phyloP scores from a whole-genome alignment of 1,284 basidiomycete genomes.

The Heliocybe sulcata region DNA sequence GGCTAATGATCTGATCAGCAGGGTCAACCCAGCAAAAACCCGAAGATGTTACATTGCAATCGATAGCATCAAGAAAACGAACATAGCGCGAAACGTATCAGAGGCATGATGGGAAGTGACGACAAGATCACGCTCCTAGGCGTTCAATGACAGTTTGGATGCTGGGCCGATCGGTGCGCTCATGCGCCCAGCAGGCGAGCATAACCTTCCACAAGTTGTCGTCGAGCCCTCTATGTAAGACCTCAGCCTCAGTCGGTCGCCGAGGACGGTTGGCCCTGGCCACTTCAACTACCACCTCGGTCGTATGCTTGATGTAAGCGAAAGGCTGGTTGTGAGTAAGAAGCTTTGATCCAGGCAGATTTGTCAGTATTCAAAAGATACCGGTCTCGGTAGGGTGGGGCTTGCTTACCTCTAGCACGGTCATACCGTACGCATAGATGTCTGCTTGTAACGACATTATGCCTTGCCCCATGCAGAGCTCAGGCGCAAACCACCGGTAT shows the following conservation, averaged over 20 bases:
- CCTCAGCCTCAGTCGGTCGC: slow-evolving; percentile 27
- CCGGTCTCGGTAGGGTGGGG: background rate
- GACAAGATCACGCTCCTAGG: background rate
- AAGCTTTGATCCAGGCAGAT: slow-evolving; percentile 23
- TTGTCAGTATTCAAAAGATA: background rate
- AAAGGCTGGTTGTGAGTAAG: slow-evolving; percentile 45
- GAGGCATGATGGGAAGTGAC: too few relatives aligned
- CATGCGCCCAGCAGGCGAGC: slow-evolving; percentile 33
- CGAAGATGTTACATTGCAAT: too few relatives aligned
- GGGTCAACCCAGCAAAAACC: too few relatives aligned
- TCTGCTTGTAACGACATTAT: slow-evolving; percentile 40
- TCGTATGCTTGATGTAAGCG: slow-evolving; percentile 35
- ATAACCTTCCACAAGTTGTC: slow-evolving; percentile 40
- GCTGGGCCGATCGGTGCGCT: slow-evolving; percentile 27
- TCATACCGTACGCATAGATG: slow-evolving; percentile 49
- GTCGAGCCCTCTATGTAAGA: slow-evolving; percentile 35
- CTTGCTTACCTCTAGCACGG: slow-evolving; percentile 38
- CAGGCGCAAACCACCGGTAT: slow-evolving; percentile 48
- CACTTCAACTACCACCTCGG: slow-evolving; percentile 40
- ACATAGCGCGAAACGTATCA: too few relatives aligned
- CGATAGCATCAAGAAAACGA: too few relatives aligned
- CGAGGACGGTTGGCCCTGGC: slow-evolving; percentile 32
- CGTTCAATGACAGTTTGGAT: slow-evolving; percentile 29
- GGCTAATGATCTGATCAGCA: too few relatives aligned
- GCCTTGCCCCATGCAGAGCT: slow-evolving; percentile 42